phyloP scores from a whole-genome alignment of 768 basidiomycete species.

The Dictyophora rubrovolvata region DNA sequence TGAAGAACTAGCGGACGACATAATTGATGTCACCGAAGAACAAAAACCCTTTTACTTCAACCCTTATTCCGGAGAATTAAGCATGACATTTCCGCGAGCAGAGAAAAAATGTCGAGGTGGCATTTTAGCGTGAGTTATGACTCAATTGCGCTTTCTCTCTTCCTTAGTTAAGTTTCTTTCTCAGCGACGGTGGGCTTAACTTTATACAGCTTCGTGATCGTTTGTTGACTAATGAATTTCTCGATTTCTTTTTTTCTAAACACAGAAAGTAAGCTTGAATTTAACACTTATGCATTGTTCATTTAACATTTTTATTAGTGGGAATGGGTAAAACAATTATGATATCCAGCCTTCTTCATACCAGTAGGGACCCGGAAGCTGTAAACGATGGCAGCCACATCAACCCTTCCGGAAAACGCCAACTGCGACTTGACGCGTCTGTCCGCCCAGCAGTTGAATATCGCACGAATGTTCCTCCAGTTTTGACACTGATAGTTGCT shows the following conservation, averaged over 20 bases:
- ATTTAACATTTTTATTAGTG: constrained; percentile 38
- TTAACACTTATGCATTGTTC: neutral
- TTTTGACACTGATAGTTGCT: constrained; percentile 82
- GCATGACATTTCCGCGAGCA: constrained; percentile 72
- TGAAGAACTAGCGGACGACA: constrained; percentile 41
- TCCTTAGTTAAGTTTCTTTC: constrained; percentile 6
- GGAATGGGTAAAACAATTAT: constrained; percentile 96
- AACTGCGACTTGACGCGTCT: constrained; percentile 50
- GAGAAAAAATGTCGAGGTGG: constrained; percentile 74
- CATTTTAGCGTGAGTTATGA: constrained; percentile 67
- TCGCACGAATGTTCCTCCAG: constrained; percentile 20
- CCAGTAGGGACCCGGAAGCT: constrained; percentile 44
- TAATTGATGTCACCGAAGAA: constrained; percentile 74
- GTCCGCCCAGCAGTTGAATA: constrained; percentile 38
- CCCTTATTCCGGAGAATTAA: constrained; percentile 83
- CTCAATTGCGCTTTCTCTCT: neutral
- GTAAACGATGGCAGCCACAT: constrained; percentile 18
- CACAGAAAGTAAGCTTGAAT: constrained; percentile 40
- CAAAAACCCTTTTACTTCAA: constrained; percentile 83
- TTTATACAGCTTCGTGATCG: neutral
- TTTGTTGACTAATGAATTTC: neutral
- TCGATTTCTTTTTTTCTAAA: constrained; percentile 5
- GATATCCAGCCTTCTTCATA: constrained; percentile 83
- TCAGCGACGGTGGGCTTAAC: constrained; percentile 30
- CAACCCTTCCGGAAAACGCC: constrained; percentile 24